Base-by-base conservation (phyloP, 192 early-diverging fungal species). In the Pilobolus umbonatus region DNA sequence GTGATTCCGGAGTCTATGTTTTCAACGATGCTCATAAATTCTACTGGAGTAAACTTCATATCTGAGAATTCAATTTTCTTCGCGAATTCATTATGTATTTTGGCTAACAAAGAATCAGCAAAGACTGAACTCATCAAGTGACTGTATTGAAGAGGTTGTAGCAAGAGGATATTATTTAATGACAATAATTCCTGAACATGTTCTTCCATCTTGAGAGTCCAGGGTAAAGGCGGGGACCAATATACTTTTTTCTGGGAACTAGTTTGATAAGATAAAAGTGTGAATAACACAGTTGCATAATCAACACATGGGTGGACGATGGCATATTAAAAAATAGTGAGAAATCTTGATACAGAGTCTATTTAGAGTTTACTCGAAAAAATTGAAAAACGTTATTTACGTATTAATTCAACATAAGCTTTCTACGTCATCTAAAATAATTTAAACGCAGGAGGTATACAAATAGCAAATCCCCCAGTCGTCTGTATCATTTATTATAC, bases 1-100 rank as follows among this genome's bases (percentile, higher is more conserved):
- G 43, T 45, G 43, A 45, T 45, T 45, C 43, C 21, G 43, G 43
- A 45, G 43, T 45, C 43, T 45, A 45, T 45, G 21, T 45, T 45
- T 45, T 45, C 43, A 45, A 45, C 43, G 43, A 45, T 45, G 21
- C 43, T 45, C 43, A 45, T 45, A 45, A 22, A 45, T 24, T 40
- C 38, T 40, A n/a, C 11, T 11, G 38, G 11, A 40, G 38, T 40
- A 40, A 40, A 40, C 38, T 40, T 40, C 38, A 40, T 40, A 40
- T 40, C 38, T 11, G 38, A n/a, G 38, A 40, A 40, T 40, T 40
- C 38, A 40, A 40, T 40, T 40, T 40, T 40, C 38, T 40, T 40
- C 38, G 11, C 12, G 38, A 40, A 40, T 40, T 40, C 38, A 40
- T 40, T n/a, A 40, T 40, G 38, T 40, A 40, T 11, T 40, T 40